Base-by-base conservation (phyloP, 2,329 filamentous ascomycete genomes). In the Leptodontidium sp. region DNA sequence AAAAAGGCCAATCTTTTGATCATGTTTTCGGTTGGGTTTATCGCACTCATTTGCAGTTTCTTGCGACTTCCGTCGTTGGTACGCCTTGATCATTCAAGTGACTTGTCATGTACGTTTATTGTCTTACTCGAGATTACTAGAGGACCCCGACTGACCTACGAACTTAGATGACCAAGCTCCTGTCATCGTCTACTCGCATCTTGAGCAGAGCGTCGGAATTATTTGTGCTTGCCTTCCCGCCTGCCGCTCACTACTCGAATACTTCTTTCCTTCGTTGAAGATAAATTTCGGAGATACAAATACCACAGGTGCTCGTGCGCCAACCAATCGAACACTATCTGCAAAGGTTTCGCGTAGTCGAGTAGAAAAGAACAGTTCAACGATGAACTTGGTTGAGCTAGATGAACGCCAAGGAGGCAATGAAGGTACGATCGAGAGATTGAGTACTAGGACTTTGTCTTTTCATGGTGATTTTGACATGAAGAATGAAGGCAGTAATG, bases 1-100 rank as follows among this genome's bases (percentile, higher is more conserved):
- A 89, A 91, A 73, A 91, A 91, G 78, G 83, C 87, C 14, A 90
- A 91, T 50, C 78, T 92, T 15, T 82, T 90, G 58, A 79, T 91
- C 57, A 91, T 90, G 1, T 92, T 92, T 76, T 64, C 55, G 12
- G 45, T 71, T 15, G 68, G 70, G 14, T 65, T 38, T 40, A 32
- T 68, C 6, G 68, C 69, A 14, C 55, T 71, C n/a, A 47, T 66
- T n/a, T 71, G 64, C 32, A 65, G 59, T 65, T 64, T 67, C 17
- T 21, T 66, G 45, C 49, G 70, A 14, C 49, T 71, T 5, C 68
- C 68, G 3, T 61, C 49, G 4, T 35, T 71, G 1, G 32, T 57
- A 17, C 65, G 24, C 2, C 61, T 70, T 45, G 53, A 38, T 24
- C 61, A n/a, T 4, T 64, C 61, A 15, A 35, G 6, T 1, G 70